phyloP scores from a whole-genome alignment of 768 basidiomycete genomes.

The Fomitopsis pulvina region DNA sequence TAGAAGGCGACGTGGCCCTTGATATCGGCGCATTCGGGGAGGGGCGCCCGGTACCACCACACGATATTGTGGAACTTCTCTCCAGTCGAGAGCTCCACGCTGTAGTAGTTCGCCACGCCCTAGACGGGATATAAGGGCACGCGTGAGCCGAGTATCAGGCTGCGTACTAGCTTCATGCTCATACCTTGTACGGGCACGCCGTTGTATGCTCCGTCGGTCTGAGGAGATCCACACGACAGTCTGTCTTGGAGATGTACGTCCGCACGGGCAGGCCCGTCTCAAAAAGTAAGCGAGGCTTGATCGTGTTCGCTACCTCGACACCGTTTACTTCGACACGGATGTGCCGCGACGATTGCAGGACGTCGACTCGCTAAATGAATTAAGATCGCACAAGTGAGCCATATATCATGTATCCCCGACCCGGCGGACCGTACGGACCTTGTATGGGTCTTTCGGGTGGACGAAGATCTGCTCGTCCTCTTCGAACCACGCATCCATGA shows the following conservation, averaged over 20 bases:
- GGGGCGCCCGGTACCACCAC: slow-evolving; percentile 59
- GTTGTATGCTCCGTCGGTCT: slow-evolving; percentile 39
- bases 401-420: no score
- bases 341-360: slow-evolving; percentile 53
- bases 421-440: slow-evolving; percentile 32
- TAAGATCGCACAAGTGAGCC: no score
- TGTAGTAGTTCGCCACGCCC: slow-evolving; percentile 57
- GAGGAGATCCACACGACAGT: slow-evolving; percentile 46
- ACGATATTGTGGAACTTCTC: slow-evolving; percentile 42
- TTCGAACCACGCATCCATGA: slow-evolving; percentile 61
- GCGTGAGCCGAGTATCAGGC: no score
- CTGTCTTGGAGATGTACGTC: slow-evolving; percentile 55
- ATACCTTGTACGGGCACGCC: slow-evolving; percentile 63
- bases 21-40: slow-evolving; percentile 42
- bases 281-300: slow-evolving; percentile 45
- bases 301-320: slow-evolving; percentile 56
- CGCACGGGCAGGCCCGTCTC: slow-evolving; percentile 53
- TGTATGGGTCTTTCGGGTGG: slow-evolving; percentile 66
- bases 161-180: no score
- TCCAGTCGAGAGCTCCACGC: slow-evolving; percentile 39
- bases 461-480: slow-evolving; percentile 56
- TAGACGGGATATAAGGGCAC: no score
- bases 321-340: slow-evolving; percentile 55
- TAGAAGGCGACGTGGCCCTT: slow-evolving; percentile 52
- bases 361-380: slow-evolving; percentile 56